Evolutionary conservation across 164 flowering plant species (phyloP), one percentile per base, ranked within the genome.

Genomic region (grape (Vitis vinifera)): DNA sequence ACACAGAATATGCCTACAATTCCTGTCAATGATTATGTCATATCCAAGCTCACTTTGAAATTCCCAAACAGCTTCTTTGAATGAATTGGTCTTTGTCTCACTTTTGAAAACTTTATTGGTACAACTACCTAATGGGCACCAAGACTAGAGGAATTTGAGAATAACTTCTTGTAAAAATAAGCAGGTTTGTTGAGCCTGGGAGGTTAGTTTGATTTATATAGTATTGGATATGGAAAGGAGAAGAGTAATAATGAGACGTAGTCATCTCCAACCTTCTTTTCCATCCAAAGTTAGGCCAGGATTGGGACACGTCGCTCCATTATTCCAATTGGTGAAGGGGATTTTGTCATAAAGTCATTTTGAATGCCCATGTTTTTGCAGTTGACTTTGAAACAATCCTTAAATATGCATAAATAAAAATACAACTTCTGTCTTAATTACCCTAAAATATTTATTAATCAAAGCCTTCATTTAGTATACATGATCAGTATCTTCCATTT

Each of bases 211-310:
- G 44, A 31, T 31, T 31, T 52, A n/a, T 9, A 12, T 52, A 31
- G 64, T 61, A 15, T 12, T 13, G 17, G 19, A 37, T 61, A 61
- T 30, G 50, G 63, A 30, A 31, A 31, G 44, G 0, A 3, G 44
- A 48, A 61, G 64, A 61, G 49, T n/a, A 61, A 37, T 37, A 37
- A 61, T 61, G 64, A 9, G 14, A 61, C 49, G n/a, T 9, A 63
- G 56, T 29, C 31, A 23, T 65, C n/a, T 51, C 53, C 29, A 23
- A 10, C 23, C 4, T 47, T 56, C 6, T 51, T 59, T 58, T 1
- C 31, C 16, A 23, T 48, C 57, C 64, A 56, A 55, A 68, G 76
- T 68, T 73, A 68, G 71, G 76, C 71, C 63, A 37, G 1, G 30
- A 62, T 13, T 56, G 27, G n/a, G 71, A 63, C 64, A 63, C 51